phyloP scores from a whole-genome alignment of 1,284 basidiomycete genomes.

The Puccinia triticina region DNA sequence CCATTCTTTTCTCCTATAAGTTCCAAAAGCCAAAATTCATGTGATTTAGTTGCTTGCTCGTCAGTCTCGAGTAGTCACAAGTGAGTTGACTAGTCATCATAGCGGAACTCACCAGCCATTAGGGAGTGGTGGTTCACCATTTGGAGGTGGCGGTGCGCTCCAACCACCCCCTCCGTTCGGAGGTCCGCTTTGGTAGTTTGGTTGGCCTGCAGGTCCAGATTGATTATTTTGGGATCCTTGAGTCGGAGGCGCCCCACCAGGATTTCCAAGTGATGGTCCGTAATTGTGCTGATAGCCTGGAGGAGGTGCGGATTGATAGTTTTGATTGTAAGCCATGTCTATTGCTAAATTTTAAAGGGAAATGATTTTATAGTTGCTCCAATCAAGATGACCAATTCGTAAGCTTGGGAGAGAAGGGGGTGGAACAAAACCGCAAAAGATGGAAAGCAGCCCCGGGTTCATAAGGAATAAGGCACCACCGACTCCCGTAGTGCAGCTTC shows the following conservation, averaged over 20 bases:
- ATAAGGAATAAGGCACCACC: background rate
- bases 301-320: constrained; percentile 8
- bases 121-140: constrained; percentile 15
- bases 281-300: constrained; percentile 27
- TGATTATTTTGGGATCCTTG: constrained; percentile 10
- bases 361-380: constrained; percentile 49
- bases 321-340: constrained; percentile 53
- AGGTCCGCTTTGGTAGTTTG: background rate
- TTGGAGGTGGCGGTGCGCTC: constrained; percentile 13
- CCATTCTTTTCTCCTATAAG: constrained; percentile 38
- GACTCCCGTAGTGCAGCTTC: background rate
- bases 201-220: background rate
- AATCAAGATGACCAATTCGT: constrained; percentile 52
- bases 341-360: constrained; percentile 52
- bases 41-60: background rate
- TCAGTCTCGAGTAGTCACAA: background rate
- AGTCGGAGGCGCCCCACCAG: background rate
- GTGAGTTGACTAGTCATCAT: background rate
- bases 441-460: background rate
- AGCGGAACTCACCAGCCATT: constrained; percentile 21
- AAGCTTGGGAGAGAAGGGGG: background rate
- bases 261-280: background rate
- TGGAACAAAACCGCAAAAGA: background rate
- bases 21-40: background rate
- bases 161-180: constrained; percentile 15